Base-by-base conservation (phyloP, 2,329 filamentous ascomycete genomes). In the Trichophyton simii region DNA sequence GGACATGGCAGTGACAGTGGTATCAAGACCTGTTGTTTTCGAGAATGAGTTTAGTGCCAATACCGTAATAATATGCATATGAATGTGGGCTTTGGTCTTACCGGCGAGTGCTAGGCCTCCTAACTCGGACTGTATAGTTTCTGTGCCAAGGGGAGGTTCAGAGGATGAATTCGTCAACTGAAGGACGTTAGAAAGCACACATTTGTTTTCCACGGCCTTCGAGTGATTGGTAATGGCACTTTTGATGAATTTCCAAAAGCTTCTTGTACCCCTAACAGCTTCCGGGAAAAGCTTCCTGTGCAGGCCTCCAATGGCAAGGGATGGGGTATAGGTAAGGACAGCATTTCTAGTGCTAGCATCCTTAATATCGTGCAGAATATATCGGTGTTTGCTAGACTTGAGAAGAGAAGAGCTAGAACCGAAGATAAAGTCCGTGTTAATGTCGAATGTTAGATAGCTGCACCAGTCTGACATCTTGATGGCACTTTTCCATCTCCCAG, bases 1-100 rank as follows among this genome's bases (percentile, higher is more conserved):
- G 1, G 75, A 65, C n/a, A 78, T 61, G 3, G 72, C 67, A 1
- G 72, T 73, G 0, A 72, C 70, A 1, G 75, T 71, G 0, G 76
- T 78, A 59, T 78, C 76, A 18, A 71, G 68, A 59, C 73, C 78
- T 61, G 18, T 22, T 8, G 4, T 15, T 15, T 13, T 42, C 4
- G 15, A 22, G 3, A 2, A 42, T 42, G 11, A 15, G 38, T n/a
- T 13, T 42, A 34, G 22, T 22, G 22, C 22, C 22, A 34, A 34
- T 42, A 42, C 13, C 13, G 38, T 15, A 42, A n/a, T 13, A n/a
- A 42, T 6, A 18, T 15, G 41, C 3, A 44, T 18, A 18, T 18
- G 38, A 41, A 44, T 18, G 15, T 18, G 13, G 41, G 15, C 5
- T 15, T 5, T 18, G 5, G n/a, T 44, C 41, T 18, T 44, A 18